Percentiles rank a stretch among this genome's conserved stretches.
Evolutionary conservation across 352 stramenopile species (phyloP).

Genomic region (Pythium coloratum): DNA sequence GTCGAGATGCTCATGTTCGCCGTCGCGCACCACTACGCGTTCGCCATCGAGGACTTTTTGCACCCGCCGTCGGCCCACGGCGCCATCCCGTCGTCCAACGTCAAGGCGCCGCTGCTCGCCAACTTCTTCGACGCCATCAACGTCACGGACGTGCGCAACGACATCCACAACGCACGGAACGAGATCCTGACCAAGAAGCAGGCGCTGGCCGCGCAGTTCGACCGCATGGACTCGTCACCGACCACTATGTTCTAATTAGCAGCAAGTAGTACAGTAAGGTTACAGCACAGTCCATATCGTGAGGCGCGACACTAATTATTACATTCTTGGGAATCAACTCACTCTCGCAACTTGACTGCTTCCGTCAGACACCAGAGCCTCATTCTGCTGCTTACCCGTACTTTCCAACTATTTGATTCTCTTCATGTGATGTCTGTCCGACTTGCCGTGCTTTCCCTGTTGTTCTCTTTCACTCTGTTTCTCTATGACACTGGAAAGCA

Average conservation of each 20-base stretch:
- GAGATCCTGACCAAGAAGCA: slow-evolving; percentile 91
- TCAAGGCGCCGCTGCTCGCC: slow-evolving; percentile 81
- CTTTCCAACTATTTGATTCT: not conserved
- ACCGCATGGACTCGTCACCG: slow-evolving; percentile 69
- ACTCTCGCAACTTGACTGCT: not conserved
- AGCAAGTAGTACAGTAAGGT: not conserved
- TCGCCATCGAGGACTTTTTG: slow-evolving; percentile 91
- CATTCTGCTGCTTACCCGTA: not conserved
- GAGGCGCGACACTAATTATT: slow-evolving; percentile 31
- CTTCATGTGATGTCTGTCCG: slow-evolving; percentile 1
- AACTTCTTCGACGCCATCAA: slow-evolving; percentile 92
- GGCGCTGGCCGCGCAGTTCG: slow-evolving; percentile 80
- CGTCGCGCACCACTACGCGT: slow-evolving; percentile 91
- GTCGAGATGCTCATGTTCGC: slow-evolving; percentile 94
- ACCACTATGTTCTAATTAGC: slow-evolving; percentile 50
- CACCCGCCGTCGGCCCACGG: slow-evolving; percentile 29
- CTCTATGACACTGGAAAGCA: slow-evolving; percentile 27
- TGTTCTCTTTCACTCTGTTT: slow-evolving; percentile 13
- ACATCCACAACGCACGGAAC: slow-evolving; percentile 82
- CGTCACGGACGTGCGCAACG: slow-evolving; percentile 84
- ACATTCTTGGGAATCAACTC: slow-evolving; percentile 18
- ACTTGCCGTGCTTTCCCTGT: slow-evolving; percentile 1
- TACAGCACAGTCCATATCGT: not conserved
- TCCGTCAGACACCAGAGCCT: not conserved
- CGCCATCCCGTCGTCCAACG: slow-evolving; percentile 63